A percentile compares a stretch with the other conserved stretches of the same genome.
Evolutionary conservation across 371 early-diverging fungal species (phyloP).

Genomic region (Rhizopus sp.): DNA sequence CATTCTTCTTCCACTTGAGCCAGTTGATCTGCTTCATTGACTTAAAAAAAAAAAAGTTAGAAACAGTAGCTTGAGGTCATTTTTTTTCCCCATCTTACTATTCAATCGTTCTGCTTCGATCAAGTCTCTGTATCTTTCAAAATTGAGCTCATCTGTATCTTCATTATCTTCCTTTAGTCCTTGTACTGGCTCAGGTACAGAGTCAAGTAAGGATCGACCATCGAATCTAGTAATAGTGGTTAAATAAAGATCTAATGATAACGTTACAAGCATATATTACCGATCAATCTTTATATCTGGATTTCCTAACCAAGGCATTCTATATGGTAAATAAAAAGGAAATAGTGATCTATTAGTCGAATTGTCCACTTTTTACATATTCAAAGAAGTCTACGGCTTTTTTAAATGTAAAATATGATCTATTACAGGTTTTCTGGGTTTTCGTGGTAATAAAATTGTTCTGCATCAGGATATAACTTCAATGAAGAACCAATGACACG

Average conservation of each 20-base stretch:
- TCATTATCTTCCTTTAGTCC: conserved; percentile 40
- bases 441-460: conserved; percentile 57
- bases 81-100: conserved; percentile 28
- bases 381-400: not conserved
- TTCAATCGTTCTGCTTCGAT: conserved; percentile 56
- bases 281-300: conserved; percentile 51
- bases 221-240: conserved; percentile 47
- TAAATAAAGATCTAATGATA: not conserved
- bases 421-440: conserved; percentile 52
- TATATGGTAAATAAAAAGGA: conserved; percentile 12
- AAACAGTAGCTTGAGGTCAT: not conserved
- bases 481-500: conserved; percentile 56
- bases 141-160: conserved; percentile 50
- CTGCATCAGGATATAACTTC: conserved; percentile 53
- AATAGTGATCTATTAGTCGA: not conserved
- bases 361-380: not conserved
- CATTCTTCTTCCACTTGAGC: conserved; percentile 53
- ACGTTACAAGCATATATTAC: conserved; percentile 13
- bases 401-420: not conserved
- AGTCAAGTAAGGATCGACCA: conserved; percentile 59
- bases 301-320: conserved; percentile 59
- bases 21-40: conserved; percentile 45
- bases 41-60: conserved; percentile 24
- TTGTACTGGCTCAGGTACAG: conserved; percentile 34
- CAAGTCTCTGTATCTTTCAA: conserved; percentile 61